Percentiles rank a stretch among this genome's conserved stretches.
Evolutionary conservation across 345 rosid species (phyloP).

Genomic region (Syzygium aromaticum): DNA sequence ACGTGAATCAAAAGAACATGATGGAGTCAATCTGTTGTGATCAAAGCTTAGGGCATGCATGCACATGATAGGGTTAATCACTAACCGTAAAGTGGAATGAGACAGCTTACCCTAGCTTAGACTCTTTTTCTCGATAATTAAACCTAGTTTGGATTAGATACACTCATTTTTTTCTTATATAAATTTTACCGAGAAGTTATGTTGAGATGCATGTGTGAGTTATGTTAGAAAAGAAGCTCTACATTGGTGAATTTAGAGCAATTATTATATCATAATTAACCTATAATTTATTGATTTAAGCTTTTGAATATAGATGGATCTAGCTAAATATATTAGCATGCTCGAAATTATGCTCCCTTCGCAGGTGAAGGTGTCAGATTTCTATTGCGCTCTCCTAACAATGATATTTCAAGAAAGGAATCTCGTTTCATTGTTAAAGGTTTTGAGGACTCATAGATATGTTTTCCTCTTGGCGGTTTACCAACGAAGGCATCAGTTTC

Average conservation of each 20-base stretch:
- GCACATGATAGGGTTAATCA: not conserved
- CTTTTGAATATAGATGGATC: not conserved
- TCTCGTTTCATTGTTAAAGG: not conserved
- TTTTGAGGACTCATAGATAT: not conserved
- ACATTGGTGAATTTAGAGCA: fast-evolving
- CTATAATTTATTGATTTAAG: not conserved
- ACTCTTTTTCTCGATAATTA: not conserved
- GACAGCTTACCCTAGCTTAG: not conserved
- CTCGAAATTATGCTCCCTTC: not conserved
- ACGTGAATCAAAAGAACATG: not conserved
- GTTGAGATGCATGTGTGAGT: not conserved
- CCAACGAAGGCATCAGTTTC: not conserved
- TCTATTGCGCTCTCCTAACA: fast-evolving
- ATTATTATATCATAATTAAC: no score
- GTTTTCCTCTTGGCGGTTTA: not conserved
- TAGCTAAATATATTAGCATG: not conserved
- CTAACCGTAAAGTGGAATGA: not conserved
- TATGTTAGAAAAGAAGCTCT: not conserved
- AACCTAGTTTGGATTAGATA: not conserved
- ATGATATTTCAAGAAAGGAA: fast-evolving
- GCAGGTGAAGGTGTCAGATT: not conserved
- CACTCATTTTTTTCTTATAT: not conserved
- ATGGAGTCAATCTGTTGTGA: not conserved
- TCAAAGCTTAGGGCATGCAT: not conserved
- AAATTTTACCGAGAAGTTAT: not conserved